Evolutionary conservation across 2,329 filamentous ascomycete species (phyloP).

Genomic region (Fusarium compactum): DNA sequence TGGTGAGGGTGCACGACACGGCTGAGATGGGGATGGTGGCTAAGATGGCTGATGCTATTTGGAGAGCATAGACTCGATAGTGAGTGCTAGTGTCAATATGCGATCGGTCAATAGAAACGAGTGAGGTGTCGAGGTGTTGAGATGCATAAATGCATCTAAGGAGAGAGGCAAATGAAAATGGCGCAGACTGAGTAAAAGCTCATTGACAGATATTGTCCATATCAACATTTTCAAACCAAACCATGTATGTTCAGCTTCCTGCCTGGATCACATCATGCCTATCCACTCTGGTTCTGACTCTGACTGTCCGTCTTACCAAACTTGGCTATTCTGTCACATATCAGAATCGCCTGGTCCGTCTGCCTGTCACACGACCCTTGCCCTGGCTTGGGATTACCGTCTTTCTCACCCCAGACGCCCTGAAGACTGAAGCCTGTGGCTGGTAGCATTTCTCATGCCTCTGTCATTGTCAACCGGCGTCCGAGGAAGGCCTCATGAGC

Average conservation of each 20-base stretch:
- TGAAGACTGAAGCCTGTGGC: background rate
- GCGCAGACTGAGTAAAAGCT: background rate
- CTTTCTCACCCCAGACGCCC: background rate
- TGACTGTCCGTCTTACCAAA: background rate
- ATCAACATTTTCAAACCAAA: conserved; percentile 1
- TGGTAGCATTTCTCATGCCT: background rate
- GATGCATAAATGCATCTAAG: background rate
- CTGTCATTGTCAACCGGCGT: conserved; percentile 18
- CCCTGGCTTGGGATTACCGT: background rate
- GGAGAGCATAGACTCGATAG: conserved; percentile 62
- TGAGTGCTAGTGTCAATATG: background rate
- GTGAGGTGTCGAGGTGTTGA: background rate
- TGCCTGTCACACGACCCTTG: conserved; percentile 12
- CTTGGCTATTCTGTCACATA: conserved; percentile 21
- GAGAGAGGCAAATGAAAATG: background rate
- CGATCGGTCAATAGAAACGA: background rate
- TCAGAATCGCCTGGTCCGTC: conserved; percentile 20
- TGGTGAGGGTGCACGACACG: conserved; percentile 93
- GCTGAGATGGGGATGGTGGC: conserved; percentile 86
- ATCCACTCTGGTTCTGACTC: background rate
- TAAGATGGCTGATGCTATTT: conserved; percentile 93
- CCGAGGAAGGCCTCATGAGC: conserved; percentile 37
- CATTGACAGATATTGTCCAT: background rate
- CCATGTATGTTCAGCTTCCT: background rate
- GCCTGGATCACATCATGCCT: conserved; percentile 6